phyloP scores from a whole-genome alignment of 371 early-diverging fungal genomes.

The Mitosporidium daphniae region DNA sequence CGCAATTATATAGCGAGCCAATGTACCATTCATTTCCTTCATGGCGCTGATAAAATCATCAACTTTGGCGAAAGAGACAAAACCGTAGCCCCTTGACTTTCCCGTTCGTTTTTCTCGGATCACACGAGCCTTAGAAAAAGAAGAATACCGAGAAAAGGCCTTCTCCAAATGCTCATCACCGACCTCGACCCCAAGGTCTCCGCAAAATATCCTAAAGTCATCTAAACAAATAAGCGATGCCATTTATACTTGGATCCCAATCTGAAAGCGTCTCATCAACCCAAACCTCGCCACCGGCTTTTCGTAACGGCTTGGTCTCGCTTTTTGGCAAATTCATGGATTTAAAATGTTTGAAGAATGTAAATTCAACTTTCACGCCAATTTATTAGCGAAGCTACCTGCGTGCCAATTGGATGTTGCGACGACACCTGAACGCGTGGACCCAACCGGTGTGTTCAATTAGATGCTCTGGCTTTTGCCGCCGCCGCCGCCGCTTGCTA shows the following conservation, averaged over 20 bases:
- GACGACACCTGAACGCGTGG: too few species aligned
- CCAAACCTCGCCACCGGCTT: conserved; percentile 71
- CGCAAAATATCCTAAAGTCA: conserved; percentile 43
- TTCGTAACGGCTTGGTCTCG: too few species aligned
- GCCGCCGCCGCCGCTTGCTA: too few species aligned
- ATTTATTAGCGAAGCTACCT: too few species aligned
- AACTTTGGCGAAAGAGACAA: conserved; percentile 25
- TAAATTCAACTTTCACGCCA: too few species aligned
- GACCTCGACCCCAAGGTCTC: conserved; percentile 51
- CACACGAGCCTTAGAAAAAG: conserved; percentile 24
- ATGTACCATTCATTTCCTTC: conserved; percentile 49
- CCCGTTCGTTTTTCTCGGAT: conserved; percentile 9
- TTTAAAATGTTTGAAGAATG: too few species aligned
- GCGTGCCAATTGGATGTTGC: too few species aligned
- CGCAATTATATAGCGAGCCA: neutral
- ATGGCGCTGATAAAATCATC: conserved; percentile 40
- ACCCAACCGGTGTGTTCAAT: too few species aligned
- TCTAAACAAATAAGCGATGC: conserved; percentile 9
- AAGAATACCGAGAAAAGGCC: conserved; percentile 34
- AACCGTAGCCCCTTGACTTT: conserved; percentile 14
- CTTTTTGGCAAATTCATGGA: too few species aligned
- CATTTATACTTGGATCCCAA: conserved; percentile 47
- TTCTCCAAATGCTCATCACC: conserved; percentile 29
- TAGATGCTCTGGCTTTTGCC: too few species aligned
- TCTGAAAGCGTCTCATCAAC: conserved; percentile 47